These are phyloP conservation scores for Metarhizium anisopliae DNA, from an alignment of 2,329 filamentous ascomycete genomes.

Conservation along the genomic window DNA sequence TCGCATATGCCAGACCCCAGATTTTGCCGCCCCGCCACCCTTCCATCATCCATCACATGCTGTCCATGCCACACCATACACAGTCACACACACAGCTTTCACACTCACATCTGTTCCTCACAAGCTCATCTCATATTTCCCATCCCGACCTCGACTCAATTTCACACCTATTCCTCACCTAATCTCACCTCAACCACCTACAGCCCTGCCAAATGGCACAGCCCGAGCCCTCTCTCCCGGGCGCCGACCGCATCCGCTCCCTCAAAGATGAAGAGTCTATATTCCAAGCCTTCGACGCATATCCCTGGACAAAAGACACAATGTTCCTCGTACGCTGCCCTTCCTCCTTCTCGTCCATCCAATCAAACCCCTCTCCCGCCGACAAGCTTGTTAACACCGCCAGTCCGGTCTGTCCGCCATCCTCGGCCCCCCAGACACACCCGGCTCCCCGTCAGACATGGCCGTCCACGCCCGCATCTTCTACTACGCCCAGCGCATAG, in stretches of 20 bases:
- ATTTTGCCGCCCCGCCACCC: neutral
- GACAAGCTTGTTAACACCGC: neutral
- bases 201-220: neutral
- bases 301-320: constrained; percentile 58
- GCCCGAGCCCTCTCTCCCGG: neutral
- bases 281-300: constrained; percentile 54
- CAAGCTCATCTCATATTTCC: neutral
- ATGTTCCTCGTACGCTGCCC: constrained; percentile 50
- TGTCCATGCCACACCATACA: neutral
- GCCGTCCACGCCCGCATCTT: constrained; percentile 58
- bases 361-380: neutral
- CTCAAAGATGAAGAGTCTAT: constrained; percentile 32
- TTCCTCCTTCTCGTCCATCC: neutral
- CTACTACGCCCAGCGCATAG: constrained; percentile 49
- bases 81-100: neutral
- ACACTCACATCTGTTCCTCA: neutral
- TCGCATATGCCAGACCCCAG: neutral
- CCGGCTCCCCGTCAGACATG: constrained; percentile 46
- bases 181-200: neutral
- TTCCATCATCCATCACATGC: neutral
- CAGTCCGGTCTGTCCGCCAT: constrained; percentile 56
- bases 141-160: neutral
- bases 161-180: neutral
- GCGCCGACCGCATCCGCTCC: constrained; percentile 28
- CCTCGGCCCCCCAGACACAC: constrained; percentile 41